Percentiles rank a stretch among this genome's conserved stretches.
Conservation (phyloP, 345 rosid genomes). For the Physaria fendleri region DNA sequence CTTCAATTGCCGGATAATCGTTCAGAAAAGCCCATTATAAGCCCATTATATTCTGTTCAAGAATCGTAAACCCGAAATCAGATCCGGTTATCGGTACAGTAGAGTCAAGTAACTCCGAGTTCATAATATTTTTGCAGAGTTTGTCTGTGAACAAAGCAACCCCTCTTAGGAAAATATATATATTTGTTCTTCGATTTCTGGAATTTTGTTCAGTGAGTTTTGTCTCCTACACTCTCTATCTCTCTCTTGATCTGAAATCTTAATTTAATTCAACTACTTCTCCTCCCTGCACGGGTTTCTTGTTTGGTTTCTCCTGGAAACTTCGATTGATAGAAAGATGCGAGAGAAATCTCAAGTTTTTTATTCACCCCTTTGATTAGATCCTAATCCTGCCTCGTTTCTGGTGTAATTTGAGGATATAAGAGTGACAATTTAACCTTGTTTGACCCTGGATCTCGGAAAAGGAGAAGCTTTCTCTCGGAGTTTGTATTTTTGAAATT, state of each 20-base stretch:
- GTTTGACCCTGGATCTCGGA: slow-evolving; percentile 17
- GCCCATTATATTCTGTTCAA: not conserved
- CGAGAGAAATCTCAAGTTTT: slow-evolving; percentile 18
- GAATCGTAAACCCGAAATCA: slow-evolving; percentile 7
- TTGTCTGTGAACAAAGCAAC: slow-evolving; percentile 27
- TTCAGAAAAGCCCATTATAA: too few relatives aligned
- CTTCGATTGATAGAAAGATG: slow-evolving; percentile 6
- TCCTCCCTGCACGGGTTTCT: not conserved
- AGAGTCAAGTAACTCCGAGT: not conserved
- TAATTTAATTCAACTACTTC: slow-evolving; percentile 19
- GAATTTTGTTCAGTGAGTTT: slow-evolving; percentile 28
- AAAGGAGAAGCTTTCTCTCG: not conserved
- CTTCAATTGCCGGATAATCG: too few relatives aligned
- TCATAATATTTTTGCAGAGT: slow-evolving; percentile 1
- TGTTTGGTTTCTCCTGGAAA: slow-evolving; percentile 30
- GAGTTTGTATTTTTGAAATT: not conserved
- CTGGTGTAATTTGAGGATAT: slow-evolving; percentile 4
- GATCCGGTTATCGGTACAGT: slow-evolving; percentile 14
- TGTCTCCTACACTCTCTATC: slow-evolving; percentile 12
- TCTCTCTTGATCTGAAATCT: slow-evolving; percentile 31
- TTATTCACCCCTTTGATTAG: not conserved
- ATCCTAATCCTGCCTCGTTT: slow-evolving; percentile 4
- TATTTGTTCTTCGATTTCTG: slow-evolving; percentile 9
- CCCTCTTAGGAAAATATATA: not conserved
- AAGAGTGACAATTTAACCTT: not conserved